Percentiles rank a stretch among this genome's conserved stretches.
Evolutionary conservation across 768 basidiomycete species (phyloP).

Genomic region (Suillus occidentalis): DNA sequence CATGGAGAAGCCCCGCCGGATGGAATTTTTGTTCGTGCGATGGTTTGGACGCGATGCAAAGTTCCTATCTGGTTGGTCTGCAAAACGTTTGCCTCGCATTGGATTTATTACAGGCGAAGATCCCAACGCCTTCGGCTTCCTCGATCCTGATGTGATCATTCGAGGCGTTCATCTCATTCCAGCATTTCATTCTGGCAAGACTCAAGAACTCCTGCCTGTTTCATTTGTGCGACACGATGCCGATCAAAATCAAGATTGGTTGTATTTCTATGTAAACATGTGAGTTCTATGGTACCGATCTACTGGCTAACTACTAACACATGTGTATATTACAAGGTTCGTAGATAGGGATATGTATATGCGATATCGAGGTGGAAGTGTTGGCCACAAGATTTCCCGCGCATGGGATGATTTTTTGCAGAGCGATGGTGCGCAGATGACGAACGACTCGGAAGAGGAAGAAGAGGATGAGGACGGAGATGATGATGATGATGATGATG

Average conservation of each 20-base stretch:
- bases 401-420: slow-evolving; percentile 5
- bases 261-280: slow-evolving; percentile 34
- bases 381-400: slow-evolving; percentile 25
- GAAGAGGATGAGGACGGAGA: not conserved
- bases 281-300: slow-evolving; percentile 15
- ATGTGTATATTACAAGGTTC: slow-evolving; percentile 27
- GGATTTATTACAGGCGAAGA: slow-evolving; percentile 7
- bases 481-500: too few relatives aligned
- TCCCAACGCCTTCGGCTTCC: slow-evolving; percentile 40
- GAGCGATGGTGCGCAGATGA: not conserved
- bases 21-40: slow-evolving; percentile 44
- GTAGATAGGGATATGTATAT: slow-evolving; percentile 36
- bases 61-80: slow-evolving; percentile 25
- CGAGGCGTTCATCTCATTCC: slow-evolving; percentile 41
- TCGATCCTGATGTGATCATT: slow-evolving; percentile 36
- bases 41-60: slow-evolving; percentile 35
- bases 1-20: slow-evolving; percentile 2
- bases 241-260: slow-evolving; percentile 28
- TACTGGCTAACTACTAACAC: not conserved
- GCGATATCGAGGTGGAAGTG: slow-evolving; percentile 28
- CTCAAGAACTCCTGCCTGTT: slow-evolving; percentile 7
- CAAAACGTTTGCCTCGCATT: slow-evolving; percentile 34
- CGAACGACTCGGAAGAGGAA: not conserved
- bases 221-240: slow-evolving; percentile 1
- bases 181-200: too few relatives aligned